A percentile compares a stretch with the other conserved stretches of the same genome.
Evolutionary conservation across 768 basidiomycete genomes (phyloP).

Genomic region (Mrakia blollopis): DNA sequence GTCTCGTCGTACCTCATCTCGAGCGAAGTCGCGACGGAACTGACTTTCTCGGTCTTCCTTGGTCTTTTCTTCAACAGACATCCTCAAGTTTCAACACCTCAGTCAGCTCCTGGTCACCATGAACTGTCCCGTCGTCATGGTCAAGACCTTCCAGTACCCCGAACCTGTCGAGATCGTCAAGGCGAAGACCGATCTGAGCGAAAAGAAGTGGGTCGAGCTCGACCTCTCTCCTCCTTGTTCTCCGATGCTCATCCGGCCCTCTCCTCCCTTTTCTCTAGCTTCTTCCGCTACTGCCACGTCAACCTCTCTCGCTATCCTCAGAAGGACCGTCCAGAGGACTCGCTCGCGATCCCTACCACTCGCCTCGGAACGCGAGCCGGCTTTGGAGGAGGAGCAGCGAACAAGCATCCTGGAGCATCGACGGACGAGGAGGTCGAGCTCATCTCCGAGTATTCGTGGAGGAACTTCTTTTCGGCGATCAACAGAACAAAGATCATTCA

Average conservation of each 20-base stretch:
- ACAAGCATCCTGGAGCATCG: constrained; percentile 24
- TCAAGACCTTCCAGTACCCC: constrained; percentile 98
- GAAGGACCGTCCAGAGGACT: constrained; percentile 59
- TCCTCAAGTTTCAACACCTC: constrained; percentile 97
- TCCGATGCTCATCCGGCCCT: background rate
- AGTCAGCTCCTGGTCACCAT: constrained; percentile 93
- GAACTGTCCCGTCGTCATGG: constrained; percentile 82
- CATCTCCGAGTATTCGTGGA: constrained; percentile 90
- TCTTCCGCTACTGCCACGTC: constrained; percentile 87
- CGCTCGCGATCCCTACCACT: constrained; percentile 47
- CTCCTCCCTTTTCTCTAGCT: constrained; percentile 53
- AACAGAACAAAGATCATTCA: constrained; percentile 98
- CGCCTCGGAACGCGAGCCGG: constrained; percentile 16
- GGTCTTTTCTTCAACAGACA: constrained; percentile 53
- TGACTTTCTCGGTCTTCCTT: constrained; percentile 5
- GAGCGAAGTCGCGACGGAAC: background rate
- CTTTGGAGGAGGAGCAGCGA: constrained; percentile 12
- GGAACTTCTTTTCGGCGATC: constrained; percentile 94
- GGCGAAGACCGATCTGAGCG: constrained; percentile 81
- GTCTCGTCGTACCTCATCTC: constrained; percentile 43
- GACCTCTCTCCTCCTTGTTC: background rate
- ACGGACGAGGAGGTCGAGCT: constrained; percentile 74
- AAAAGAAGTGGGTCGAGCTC: constrained; percentile 61
- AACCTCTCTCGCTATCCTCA: constrained; percentile 67
- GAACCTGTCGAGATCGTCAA: constrained; percentile 78